These are phyloP conservation scores for Xylaria hypoxylon DNA, from an alignment of 2,329 filamentous ascomycete genomes.

Conservation along the genomic window DNA sequence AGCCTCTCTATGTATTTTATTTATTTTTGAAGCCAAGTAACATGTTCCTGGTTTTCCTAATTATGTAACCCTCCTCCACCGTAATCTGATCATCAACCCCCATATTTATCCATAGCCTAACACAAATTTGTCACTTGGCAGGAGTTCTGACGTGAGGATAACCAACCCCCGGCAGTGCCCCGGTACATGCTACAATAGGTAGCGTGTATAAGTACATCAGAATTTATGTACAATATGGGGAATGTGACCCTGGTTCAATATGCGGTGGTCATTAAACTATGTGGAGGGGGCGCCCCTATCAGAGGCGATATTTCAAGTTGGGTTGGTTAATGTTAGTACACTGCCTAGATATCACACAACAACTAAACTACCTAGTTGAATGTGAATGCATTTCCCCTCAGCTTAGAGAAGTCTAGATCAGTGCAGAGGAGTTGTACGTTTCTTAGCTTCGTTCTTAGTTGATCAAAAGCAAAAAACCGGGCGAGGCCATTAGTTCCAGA, in stretches of 20 bases:
- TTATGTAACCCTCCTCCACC: conserved; percentile 6
- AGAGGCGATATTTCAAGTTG: conserved; percentile 1
- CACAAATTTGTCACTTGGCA: conserved; percentile 9
- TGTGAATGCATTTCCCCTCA: neutral
- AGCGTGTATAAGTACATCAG: too few relatives aligned
- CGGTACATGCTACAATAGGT: too few relatives aligned
- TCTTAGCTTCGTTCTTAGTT: conserved; percentile 2
- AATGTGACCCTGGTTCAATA: neutral
- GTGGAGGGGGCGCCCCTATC: neutral
- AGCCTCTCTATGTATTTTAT: neutral
- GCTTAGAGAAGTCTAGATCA: neutral
- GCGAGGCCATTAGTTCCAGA: neutral
- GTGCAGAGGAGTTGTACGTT: neutral
- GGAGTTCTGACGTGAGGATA: conserved; percentile 8
- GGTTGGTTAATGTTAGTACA: neutral
- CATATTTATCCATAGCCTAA: conserved; percentile 11
- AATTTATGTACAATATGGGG: too few relatives aligned
- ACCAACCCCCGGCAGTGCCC: too few relatives aligned
- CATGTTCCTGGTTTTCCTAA: conserved; percentile 2
- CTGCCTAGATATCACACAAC: neutral
- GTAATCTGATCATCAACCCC: conserved; percentile 21
- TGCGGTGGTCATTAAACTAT: conserved; percentile 13
- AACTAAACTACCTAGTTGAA: neutral
- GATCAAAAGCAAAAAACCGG: neutral
- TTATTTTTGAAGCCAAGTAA: neutral